Evolutionary conservation across 2,329 filamentous ascomycete genomes (phyloP), one percentile per base, ranked within the genome.

Genomic region (Apiospora phragmitis): DNA sequence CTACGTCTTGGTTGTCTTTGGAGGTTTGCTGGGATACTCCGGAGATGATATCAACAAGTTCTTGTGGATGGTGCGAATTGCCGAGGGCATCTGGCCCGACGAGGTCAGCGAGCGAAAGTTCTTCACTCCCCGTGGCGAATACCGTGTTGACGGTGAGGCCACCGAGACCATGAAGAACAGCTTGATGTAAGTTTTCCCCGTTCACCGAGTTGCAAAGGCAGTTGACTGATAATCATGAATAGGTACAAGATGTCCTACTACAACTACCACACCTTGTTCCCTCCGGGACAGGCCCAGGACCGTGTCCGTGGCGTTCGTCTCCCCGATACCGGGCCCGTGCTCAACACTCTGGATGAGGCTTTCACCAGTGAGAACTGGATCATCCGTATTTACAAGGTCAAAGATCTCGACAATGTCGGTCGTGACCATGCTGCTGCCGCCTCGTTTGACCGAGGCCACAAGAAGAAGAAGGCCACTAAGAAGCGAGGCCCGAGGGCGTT

Each of bases 241-340:
- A 97, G 95, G 94, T 99, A 99, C 90, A 99, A 99, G 89, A 98
- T 99, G 95, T 98, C 94, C 29, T 99, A 99, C 89, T 93, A 99
- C 90, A 98, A 98, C 88, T 99, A 93, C 87, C 90, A 95, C 83
- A 85, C 88, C 65, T 90, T 99, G 73, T 99, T 98, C 89, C 95
- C 95, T 62, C 88, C 92, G 2, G 96, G 96, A 73, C 94, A 98
- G 83, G 95, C 94, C 45, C 86, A 91, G 76, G 96, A 99, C 81
- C 92, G 96, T 76, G 96, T 99, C 74, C 94, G 96, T 79, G 91
- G 91, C 74, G 88, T 89, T 47, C 90, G 89, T 72, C 85, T 98
- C 68, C 97, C 96, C n/a, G 90, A 94, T 16, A 88, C 94, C 75
- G 92, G 94, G 1, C 96, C 96, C 11, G 89, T 93, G 72, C 91